Evolutionary conservation across 192 early-diverging fungal genomes (phyloP), one percentile per base, ranked within the genome.

Genomic region (Piromyces finnis): DNA sequence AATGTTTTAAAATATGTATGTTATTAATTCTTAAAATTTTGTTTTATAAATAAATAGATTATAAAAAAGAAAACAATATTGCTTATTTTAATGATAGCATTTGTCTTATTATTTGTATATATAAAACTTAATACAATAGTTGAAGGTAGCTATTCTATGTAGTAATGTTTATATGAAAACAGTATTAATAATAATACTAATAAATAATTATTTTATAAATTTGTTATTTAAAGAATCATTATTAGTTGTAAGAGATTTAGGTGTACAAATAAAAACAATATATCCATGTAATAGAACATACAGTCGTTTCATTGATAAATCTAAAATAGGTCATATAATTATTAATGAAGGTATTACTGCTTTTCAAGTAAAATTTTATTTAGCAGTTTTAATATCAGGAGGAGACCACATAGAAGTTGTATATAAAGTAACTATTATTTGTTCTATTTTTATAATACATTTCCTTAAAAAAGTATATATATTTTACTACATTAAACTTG

Each of bases 281-380:
- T 88, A 90, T 77, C 78, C 87, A 39, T 83, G 87, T 35, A 88
- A 91, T 77, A 82, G 82, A 78, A 83, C 77, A 30, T 82, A 84
- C 26, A 85, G 86, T 22, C 82, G 82, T 29, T 94, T 94, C 83
- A 92, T 94, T 80, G 91, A 89, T 79, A 80, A 86, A 41, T 85
- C 86, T 28, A 87, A 90, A 41, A 89, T 94, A 79, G 80, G 83
- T 7, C 89, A 93, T 81, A 85, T 94, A 13, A 87, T 94, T 78
- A 91, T 94, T 80, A 93, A 94, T 79, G 93, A 94, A 84, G 93
- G 86, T 2, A 93, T 94, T 28, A 91, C 89, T 4, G 85, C 92
- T 85, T 89, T 88, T 82, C 90, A 92, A 77, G 87, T 94, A 51
- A 89, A 89, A 32, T 91, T 90, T 37, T 94, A 94, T 82, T 82